These are phyloP conservation scores for Xylaria sp. DNA, from an alignment of 2,329 filamentous ascomycete genomes.

Conservation along the genomic window DNA sequence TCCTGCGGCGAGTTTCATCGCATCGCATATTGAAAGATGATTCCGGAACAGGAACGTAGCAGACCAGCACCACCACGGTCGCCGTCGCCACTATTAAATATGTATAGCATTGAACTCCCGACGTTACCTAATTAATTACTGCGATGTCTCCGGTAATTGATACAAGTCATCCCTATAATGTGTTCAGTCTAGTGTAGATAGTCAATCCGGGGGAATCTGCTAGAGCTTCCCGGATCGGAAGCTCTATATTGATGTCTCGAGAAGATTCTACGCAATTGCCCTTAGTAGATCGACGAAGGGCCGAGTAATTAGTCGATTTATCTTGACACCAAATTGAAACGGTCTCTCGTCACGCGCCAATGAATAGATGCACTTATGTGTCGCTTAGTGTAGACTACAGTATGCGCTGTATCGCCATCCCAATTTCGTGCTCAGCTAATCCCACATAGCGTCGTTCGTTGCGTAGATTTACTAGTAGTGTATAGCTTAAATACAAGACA, in stretches of 20 bases:
- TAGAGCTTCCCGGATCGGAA: constrained; percentile 20
- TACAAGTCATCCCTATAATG: background rate
- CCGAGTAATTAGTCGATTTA: too few relatives aligned
- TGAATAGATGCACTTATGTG: background rate
- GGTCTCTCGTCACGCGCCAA: background rate
- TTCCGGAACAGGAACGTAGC: background rate
- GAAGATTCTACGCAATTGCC: constrained; percentile 24
- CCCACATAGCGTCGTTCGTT: constrained; percentile 4
- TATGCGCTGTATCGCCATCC: background rate
- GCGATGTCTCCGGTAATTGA: too few relatives aligned
- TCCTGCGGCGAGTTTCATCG: background rate
- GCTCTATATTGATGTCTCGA: constrained; percentile 19
- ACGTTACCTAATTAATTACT: too few relatives aligned
- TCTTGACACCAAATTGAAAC: background rate
- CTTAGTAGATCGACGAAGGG: background rate
- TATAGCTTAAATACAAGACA: background rate
- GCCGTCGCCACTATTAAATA: background rate
- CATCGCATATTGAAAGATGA: background rate
- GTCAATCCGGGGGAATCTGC: background rate
- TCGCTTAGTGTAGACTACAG: background rate
- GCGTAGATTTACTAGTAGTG: too few relatives aligned
- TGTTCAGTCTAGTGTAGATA: background rate
- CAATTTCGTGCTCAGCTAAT: background rate
- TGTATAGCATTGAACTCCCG: too few relatives aligned
- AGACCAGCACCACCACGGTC: too few relatives aligned